Evolutionary conservation across 2,329 filamentous ascomycete genomes (phyloP).

Genomic region (Fusarium penzigii): DNA sequence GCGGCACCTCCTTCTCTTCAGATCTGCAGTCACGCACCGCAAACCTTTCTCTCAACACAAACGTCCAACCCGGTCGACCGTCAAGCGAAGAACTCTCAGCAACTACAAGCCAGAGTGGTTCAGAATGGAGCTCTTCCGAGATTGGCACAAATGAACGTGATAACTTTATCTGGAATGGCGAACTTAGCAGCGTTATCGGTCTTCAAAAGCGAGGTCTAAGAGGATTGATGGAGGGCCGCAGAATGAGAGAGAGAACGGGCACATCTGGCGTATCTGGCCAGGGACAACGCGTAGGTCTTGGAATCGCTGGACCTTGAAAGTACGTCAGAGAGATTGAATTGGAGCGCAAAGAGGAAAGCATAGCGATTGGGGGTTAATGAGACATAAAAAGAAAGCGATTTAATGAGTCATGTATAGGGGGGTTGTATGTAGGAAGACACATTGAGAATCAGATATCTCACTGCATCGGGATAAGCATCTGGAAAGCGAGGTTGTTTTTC

Average conservation of each 20-base stretch:
- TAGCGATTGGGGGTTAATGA: conserved; percentile 12
- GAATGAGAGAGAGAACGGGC: conserved; percentile 73
- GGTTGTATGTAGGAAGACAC: conserved; percentile 16
- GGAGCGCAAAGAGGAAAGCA: conserved; percentile 3
- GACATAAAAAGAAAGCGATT: conserved; percentile 19
- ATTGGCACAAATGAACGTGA: conserved; percentile 52
- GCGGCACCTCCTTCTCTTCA: conserved; percentile 31
- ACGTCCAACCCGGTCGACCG: conserved; percentile 39
- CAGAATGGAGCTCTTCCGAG: conserved; percentile 59
- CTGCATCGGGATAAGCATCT: conserved; percentile 5
- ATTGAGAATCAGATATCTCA: conserved; percentile 13
- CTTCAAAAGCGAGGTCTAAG: conserved; percentile 90
- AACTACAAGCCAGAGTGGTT: conserved; percentile 52
- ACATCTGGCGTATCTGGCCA: conserved; percentile 34
- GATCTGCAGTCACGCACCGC: conserved; percentile 39
- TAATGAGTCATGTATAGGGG: conserved; percentile 20
- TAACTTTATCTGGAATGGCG: conserved; percentile 69
- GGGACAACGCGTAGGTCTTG: conserved; percentile 49
- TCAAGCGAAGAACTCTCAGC: conserved; percentile 52
- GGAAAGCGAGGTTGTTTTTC: conserved; percentile 4
- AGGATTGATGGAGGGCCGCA: conserved; percentile 90
- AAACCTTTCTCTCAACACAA: conserved; percentile 51
- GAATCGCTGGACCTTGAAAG: conserved; percentile 53
- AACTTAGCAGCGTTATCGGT: conserved; percentile 88
- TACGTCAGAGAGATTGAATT: neutral